Conservation (phyloP, 2,329 filamentous ascomycete species). For the Zymoseptoria brevis region DNA sequence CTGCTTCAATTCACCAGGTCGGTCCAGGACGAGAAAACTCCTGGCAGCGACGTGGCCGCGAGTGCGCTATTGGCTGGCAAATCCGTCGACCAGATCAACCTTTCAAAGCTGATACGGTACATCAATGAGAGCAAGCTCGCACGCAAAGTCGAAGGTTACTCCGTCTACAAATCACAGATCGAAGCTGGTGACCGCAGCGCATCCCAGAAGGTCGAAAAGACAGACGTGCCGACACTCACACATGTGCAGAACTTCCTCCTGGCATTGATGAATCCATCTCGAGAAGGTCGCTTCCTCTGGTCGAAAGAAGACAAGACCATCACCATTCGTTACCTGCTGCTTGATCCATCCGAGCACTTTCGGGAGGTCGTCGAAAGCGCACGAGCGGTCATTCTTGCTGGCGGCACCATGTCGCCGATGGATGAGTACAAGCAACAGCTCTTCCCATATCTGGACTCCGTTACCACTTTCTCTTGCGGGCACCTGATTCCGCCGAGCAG, state of each 20-base stretch:
- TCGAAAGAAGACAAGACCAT: slow-evolving; percentile 44
- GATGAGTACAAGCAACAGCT: slow-evolving; percentile 80
- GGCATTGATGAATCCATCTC: slow-evolving; percentile 76
- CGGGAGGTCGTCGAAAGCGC: slow-evolving; percentile 77
- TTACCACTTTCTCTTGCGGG: slow-evolving; percentile 81
- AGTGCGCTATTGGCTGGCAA: slow-evolving; percentile 70
- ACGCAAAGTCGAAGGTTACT: slow-evolving; percentile 89
- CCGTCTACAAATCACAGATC: slow-evolving; percentile 52
- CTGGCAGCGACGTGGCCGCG: slow-evolving; percentile 62
- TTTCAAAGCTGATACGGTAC: slow-evolving; percentile 80
- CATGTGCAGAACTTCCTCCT: slow-evolving; percentile 63
- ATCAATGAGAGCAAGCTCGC: slow-evolving; percentile 87
- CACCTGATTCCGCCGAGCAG: slow-evolving; percentile 84
- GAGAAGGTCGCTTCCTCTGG: slow-evolving; percentile 55
- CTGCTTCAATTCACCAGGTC: slow-evolving; percentile 35
- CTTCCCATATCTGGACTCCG: slow-evolving; percentile 63
- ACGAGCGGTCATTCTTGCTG: slow-evolving; percentile 79
- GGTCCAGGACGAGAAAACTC: slow-evolving; percentile 19
- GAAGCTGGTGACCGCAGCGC: slow-evolving; percentile 20
- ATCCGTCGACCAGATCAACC: slow-evolving; percentile 89
- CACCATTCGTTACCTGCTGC: slow-evolving; percentile 71
- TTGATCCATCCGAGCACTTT: slow-evolving; percentile 89
- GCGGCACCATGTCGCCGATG: slow-evolving; percentile 97
- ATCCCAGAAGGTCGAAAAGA: background rate
- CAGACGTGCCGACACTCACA: slow-evolving; percentile 46